Evolutionary conservation across 768 basidiomycete species (phyloP), one percentile per base, ranked within the genome.

Genomic region (Leucosporidium scottii): DNA sequence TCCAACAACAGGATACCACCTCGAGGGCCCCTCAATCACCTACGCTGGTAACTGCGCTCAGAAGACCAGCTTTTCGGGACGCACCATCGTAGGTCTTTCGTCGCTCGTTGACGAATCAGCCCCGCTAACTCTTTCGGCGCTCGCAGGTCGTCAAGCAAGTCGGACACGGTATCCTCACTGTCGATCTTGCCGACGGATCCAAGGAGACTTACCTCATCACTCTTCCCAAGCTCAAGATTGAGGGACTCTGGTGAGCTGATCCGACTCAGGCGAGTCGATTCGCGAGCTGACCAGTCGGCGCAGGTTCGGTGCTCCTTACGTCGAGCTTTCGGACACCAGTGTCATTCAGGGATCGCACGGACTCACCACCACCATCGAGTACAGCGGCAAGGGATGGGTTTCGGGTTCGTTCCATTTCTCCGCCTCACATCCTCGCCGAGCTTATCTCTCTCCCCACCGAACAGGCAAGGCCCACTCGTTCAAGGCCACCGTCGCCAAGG

Each of bases 381-480:
- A 94, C 83, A 91, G 92, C 77, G 94, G 93, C 78, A 91, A 91
- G 76, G 94, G 73, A 4, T 61, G 67, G 71, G 20, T 62, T 23
- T 64, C 64, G 6, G 65, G 62, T 55, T n/a, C 53, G 34, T 54
- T 55, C 12, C 59, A 9, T 28, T 18, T 2, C 28, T 28, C 21
- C 57, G 61, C n/a, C 20, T n/a, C 25, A 58, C 58, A 61, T 61
- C 59, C 9, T 34, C 62, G 63, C 34, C 28, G 59, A 67, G 93
- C 31, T 98, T 2, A 93, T 81, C 91, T 97, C 39, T 13, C 39
- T 15, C 39, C 10, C 3, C 39, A 44, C 77, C 34, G 10, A 34
- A 85, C 86, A 47, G 93, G 94, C 64, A 93, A 92, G 78, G 85
- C 90, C 5, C 94, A 99, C 80, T 82, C 86, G 4, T 96, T 93